Evolutionary conservation across 495 filamentous ascomycete genomes (phyloP).

Genomic region (Sabuloglossum arenarium): DNA sequence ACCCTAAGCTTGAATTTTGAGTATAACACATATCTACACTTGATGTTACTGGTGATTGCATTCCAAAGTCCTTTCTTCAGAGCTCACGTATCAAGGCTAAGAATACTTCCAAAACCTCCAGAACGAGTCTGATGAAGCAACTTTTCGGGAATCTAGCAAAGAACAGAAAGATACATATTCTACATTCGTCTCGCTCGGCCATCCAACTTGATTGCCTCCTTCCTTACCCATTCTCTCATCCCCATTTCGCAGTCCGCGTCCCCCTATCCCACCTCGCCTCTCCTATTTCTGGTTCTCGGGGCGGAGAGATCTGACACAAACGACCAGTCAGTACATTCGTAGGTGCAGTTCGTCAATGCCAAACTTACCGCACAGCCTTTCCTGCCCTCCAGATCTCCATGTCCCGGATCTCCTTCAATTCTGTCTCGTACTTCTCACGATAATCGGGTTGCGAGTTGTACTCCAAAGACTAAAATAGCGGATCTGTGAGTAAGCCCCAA

Average conservation of each 20-base stretch:
- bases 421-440: slow-evolving; percentile 83
- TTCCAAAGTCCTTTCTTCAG: too few relatives aligned
- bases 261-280: not conserved
- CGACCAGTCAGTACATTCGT: slow-evolving; percentile 9
- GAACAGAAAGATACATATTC: not conserved
- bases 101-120: too few relatives aligned
- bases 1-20: too few relatives aligned
- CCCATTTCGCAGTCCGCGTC: too few relatives aligned
- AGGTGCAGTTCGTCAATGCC: slow-evolving; percentile 3
- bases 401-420: slow-evolving; percentile 89
- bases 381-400: slow-evolving; percentile 98
- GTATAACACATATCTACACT: too few relatives aligned
- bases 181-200: not conserved
- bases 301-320: slow-evolving; percentile 44
- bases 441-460: slow-evolving; percentile 92
- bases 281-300: slow-evolving; percentile 82
- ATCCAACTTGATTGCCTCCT: not conserved
- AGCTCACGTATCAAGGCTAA: too few relatives aligned
- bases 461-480: slow-evolving; percentile 38
- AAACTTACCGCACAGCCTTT: slow-evolving; percentile 67
- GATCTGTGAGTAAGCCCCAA: not conserved
- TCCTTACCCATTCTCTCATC: not conserved
- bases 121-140: too few relatives aligned
- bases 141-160: not conserved
- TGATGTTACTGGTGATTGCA: too few relatives aligned